Conservation (phyloP, 176 grass and related monocot genomes). For the Oryza glumipatula region DNA sequence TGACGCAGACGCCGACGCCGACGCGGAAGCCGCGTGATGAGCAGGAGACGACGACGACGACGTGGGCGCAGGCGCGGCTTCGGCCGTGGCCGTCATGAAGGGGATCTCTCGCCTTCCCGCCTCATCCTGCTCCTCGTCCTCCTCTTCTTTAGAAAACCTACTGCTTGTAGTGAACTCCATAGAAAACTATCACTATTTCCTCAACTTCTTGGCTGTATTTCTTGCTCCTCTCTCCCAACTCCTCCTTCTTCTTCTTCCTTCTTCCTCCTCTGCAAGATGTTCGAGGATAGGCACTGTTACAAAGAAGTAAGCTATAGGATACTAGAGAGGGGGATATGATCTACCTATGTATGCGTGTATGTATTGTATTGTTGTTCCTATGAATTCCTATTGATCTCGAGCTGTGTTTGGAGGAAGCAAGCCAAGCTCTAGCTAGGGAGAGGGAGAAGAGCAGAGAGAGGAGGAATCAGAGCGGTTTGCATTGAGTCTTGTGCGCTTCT, state of each 20-base stretch:
- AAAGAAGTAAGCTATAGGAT: constrained; percentile 27
- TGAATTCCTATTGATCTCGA: constrained; percentile 35
- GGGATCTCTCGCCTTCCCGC: constrained; percentile 48
- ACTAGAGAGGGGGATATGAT: constrained; percentile 39
- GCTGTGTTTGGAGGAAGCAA: constrained; percentile 5
- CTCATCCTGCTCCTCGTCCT: constrained; percentile 47
- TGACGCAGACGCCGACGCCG: constrained; percentile 13
- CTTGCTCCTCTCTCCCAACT: not conserved
- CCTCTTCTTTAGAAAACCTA: constrained; percentile 54
- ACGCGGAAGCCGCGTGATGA: constrained; percentile 7
- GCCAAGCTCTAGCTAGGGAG: not conserved
- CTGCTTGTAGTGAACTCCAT: constrained; percentile 53
- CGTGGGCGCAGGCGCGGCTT: constrained; percentile 26
- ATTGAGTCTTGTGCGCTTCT: constrained; percentile 19
- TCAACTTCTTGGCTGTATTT: constrained; percentile 32
- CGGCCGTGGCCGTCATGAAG: constrained; percentile 38
- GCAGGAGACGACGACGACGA: constrained; percentile 31
- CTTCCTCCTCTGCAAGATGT: constrained; percentile 1
- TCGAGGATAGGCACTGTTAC: constrained; percentile 39
- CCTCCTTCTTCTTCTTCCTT: not conserved
- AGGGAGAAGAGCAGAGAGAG: not conserved
- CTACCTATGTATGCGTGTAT: constrained; percentile 60
- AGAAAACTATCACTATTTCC: not conserved
- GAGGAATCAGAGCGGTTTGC: constrained; percentile 13
- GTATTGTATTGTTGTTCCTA: constrained; percentile 6